phyloP scores from a whole-genome alignment of 2,329 filamentous ascomycete genomes.

The Cordyceps fumosorosea region DNA sequence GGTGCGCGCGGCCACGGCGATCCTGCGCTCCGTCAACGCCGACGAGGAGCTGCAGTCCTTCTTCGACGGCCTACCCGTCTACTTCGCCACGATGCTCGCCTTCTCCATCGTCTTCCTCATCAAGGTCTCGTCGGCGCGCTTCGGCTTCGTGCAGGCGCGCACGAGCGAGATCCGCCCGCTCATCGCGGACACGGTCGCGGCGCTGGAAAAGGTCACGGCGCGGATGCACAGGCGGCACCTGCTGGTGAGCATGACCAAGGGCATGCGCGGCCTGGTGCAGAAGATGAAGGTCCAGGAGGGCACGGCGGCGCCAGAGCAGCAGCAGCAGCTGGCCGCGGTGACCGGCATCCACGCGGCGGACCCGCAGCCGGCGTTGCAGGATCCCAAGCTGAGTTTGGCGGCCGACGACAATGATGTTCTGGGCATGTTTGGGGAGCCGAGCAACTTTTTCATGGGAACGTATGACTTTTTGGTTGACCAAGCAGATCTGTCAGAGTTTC shows the following conservation, averaged over 20 bases:
- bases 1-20: slow-evolving; percentile 7
- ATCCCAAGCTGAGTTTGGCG: slow-evolving; percentile 1
- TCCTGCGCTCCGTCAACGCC: slow-evolving; percentile 8
- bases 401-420: background rate
- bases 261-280: slow-evolving; percentile 11
- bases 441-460: slow-evolving; percentile 10
- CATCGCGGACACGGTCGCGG: slow-evolving; percentile 2
- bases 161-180: slow-evolving; percentile 5
- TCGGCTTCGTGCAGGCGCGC: slow-evolving; percentile 7
- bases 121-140: slow-evolving; percentile 8
- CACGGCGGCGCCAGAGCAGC: background rate
- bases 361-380: background rate
- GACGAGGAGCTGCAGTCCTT: slow-evolving; percentile 12
- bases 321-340: background rate
- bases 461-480: slow-evolving; percentile 11
- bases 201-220: slow-evolving; percentile 8
- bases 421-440: slow-evolving; percentile 8
- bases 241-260: slow-evolving; percentile 12
- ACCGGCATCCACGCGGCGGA: background rate
- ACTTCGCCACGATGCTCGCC: slow-evolving; percentile 11
- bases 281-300: background rate
- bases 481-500: background rate
- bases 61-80: slow-evolving; percentile 11
- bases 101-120: slow-evolving; percentile 9
- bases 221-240: slow-evolving; percentile 9